These are phyloP conservation scores for Neospermospora avenae DNA, from an alignment of 2,329 filamentous ascomycete species.

Conservation along the genomic window DNA sequence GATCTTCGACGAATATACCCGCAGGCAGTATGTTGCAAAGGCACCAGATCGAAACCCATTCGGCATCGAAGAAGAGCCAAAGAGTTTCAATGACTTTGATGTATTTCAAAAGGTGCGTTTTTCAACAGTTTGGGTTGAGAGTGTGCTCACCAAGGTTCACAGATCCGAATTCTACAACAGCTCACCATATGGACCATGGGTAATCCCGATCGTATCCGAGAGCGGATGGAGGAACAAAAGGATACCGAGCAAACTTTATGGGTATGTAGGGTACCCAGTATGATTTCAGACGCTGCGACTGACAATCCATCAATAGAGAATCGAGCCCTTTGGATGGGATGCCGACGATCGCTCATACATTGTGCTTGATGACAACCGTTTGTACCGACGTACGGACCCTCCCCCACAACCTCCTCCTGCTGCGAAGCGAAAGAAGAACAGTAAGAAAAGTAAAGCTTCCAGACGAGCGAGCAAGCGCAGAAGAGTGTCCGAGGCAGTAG, in stretches of 20 bases:
- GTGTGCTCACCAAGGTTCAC: conserved; percentile 43
- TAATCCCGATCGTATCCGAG: conserved; percentile 81
- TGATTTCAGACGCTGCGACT: conserved; percentile 3
- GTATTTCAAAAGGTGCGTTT: conserved; percentile 68
- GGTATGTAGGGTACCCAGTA: conserved; percentile 49
- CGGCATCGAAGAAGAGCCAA: conserved; percentile 69
- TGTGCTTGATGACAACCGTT: conserved; percentile 87
- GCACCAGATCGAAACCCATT: conserved; percentile 80
- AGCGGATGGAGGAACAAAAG: conserved; percentile 78
- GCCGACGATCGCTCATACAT: conserved; percentile 82
- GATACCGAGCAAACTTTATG: conserved; percentile 79
- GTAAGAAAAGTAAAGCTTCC: conserved; percentile 60
- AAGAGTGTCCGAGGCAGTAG: conserved; percentile 49
- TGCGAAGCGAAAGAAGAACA: conserved; percentile 61
- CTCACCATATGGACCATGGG: conserved; percentile 86
- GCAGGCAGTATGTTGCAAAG: conserved; percentile 83
- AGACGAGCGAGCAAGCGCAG: conserved; percentile 70
- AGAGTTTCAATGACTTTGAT: conserved; percentile 77
- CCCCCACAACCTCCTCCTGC: conserved; percentile 54
- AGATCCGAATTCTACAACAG: conserved; percentile 79
- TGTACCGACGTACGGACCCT: conserved; percentile 84
- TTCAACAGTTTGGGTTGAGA: conserved; percentile 28
- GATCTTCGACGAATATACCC: conserved; percentile 89
- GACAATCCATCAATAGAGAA: conserved; percentile 48
- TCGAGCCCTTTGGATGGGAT: conserved; percentile 87